Base-by-base conservation (phyloP, 129 eudicot genomes). In the Flaveria ramosissima region DNA sequence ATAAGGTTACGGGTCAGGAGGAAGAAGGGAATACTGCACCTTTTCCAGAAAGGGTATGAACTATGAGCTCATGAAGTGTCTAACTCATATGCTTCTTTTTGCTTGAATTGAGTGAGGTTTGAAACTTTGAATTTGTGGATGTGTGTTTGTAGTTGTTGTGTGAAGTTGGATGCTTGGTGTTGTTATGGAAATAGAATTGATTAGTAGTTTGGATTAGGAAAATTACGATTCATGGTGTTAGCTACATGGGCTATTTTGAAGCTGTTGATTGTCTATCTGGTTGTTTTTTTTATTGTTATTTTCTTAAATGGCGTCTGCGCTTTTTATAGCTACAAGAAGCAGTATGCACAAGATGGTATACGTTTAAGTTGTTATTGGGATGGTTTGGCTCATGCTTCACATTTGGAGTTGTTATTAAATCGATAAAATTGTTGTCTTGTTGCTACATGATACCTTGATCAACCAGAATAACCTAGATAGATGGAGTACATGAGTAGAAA, bases 11-110 rank as follows among this genome's bases (percentile, higher is more conserved):
- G 39, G 90, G 88, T 0, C 84, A 75, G 57, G 88, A 90, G 57
- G 92, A 90, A 68, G 96, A 90, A 73, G 88, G 83, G 50, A 88
- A 72, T 61, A 83, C 84, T n/a, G 80, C 92, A 5, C 90, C 92
- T 71, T 91, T 91, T 51, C 97, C 97, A 1, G 97, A 91, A 8
- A 88, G 79, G 97, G 97, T 91, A 85, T 23, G 56, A 50, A 36
- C n/a, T 91, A 83, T 23, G 41, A 50, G 21, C 23, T 0, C 11
- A 42, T 16, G 39, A 30, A 30, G 36, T 30, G 36, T 30, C 4
- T 27, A 27, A 2, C 30, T 27, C 30, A 27, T 48, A 47, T 42
- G 36, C 71, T 71, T 70, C 14, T 26, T 78, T 15, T 43, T 1
- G 15, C 24, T 17, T 6, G 15, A 21, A 70, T 47, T 20, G 39